Percentiles rank a stretch among this genome's conserved stretches.
These are phyloP conservation scores for Ceratobasidium theobromae DNA, from an alignment of 1,284 basidiomycete species.

Conservation along the genomic window DNA sequence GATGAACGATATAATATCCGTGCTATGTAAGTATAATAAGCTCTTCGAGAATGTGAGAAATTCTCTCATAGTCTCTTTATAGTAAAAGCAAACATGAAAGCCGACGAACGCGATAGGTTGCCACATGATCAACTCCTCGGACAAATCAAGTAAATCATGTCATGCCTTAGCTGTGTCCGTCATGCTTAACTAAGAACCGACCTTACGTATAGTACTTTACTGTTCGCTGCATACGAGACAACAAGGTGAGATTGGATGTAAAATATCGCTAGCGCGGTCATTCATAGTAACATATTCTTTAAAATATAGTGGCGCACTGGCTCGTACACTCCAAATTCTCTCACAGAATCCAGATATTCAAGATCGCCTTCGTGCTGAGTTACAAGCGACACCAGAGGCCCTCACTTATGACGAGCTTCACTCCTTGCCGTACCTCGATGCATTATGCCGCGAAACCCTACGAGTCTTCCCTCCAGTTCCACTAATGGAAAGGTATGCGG, in stretches of 20 bases:
- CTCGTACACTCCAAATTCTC: background rate
- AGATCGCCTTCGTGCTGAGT: slow-evolving; percentile 56
- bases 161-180: background rate
- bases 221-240: slow-evolving; percentile 7
- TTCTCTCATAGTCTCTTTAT: background rate
- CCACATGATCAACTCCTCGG: slow-evolving; percentile 3
- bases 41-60: background rate
- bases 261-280: background rate
- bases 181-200: too few relatives aligned
- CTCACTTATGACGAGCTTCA: slow-evolving; percentile 41
- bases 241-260: background rate
- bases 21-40: background rate
- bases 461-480: slow-evolving; percentile 66
- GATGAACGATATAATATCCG: slow-evolving; percentile 1
- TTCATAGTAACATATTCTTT: background rate
- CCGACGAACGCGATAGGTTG: background rate
- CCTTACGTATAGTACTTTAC: background rate
- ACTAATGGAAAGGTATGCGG: slow-evolving; percentile 55
- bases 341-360: slow-evolving; percentile 48
- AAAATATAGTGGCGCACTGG: background rate
- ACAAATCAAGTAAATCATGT: slow-evolving; percentile 21
- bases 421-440: slow-evolving; percentile 57
- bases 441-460: slow-evolving; percentile 67
- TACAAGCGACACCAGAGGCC: slow-evolving; percentile 43
- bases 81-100: slow-evolving; percentile 5